phyloP scores from a whole-genome alignment of 2,329 filamentous ascomycete genomes.

The Pyrenophora tritici-repentis region DNA sequence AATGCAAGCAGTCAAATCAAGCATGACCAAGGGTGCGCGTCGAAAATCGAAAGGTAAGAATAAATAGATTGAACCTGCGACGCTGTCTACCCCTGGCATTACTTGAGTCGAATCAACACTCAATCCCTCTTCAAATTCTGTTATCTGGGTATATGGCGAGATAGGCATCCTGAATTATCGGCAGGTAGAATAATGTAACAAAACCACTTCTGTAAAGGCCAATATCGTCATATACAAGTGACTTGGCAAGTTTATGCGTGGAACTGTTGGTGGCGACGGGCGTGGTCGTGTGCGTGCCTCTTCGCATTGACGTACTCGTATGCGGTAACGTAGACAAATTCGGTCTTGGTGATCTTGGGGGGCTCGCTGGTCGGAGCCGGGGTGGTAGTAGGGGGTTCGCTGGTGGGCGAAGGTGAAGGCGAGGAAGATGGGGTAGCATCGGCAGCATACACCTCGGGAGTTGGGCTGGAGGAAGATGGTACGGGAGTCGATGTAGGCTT shows the following conservation, averaged over 20 bases:
- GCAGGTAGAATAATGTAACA: conserved; percentile 24
- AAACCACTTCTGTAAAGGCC: conserved; percentile 24
- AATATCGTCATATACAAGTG: conserved; percentile 26
- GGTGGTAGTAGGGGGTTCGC: neutral
- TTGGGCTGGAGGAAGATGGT: conserved; percentile 15
- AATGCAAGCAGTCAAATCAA: conserved; percentile 22
- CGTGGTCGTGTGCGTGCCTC: conserved; percentile 41
- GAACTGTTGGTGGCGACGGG: conserved; percentile 40
- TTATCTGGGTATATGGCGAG: conserved; percentile 35
- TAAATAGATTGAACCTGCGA: conserved; percentile 45
- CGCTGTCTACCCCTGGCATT: conserved; percentile 46
- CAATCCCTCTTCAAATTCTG: conserved; percentile 25
- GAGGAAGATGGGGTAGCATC: conserved; percentile 25
- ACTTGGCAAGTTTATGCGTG: conserved; percentile 34
- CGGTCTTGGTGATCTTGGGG: conserved; percentile 26
- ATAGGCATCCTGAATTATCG: conserved; percentile 36
- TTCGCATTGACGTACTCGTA: conserved; percentile 41
- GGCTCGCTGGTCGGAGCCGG: no score
- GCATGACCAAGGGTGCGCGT: conserved; percentile 32
- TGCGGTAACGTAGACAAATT: conserved; percentile 42
- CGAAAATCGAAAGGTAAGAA: conserved; percentile 34
- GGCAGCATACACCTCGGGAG: conserved; percentile 20
- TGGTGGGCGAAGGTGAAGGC: neutral
- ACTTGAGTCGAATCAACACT: conserved; percentile 33
- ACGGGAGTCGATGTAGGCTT: conserved; percentile 6